Conservation (phyloP, 495 filamentous ascomycete species). For the Amphirosellinia nigrospora region DNA sequence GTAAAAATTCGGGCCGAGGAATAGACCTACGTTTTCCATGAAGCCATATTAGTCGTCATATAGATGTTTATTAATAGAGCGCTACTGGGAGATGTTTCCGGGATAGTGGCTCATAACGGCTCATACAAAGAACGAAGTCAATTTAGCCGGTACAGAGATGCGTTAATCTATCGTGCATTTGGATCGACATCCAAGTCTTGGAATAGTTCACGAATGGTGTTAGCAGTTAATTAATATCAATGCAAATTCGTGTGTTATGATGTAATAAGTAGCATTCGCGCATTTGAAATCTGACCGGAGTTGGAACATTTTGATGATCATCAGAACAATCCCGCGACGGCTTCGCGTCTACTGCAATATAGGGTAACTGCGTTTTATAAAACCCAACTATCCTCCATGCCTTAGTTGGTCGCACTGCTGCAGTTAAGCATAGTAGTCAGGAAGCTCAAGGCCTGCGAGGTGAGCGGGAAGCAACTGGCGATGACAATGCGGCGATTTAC, state of each 20-base stretch:
- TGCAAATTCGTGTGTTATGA: neutral
- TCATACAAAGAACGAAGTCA: neutral
- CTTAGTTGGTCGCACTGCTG: neutral
- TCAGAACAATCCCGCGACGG: neutral
- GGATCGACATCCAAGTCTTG: neutral
- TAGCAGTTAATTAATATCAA: neutral
- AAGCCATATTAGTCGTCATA: constrained; percentile 31
- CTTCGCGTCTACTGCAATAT: neutral
- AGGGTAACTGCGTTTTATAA: neutral
- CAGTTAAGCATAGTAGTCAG: neutral
- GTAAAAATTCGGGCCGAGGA: too few relatives aligned
- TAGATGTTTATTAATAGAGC: neutral
- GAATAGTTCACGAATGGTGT: neutral
- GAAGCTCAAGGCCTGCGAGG: neutral
- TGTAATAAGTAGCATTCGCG: neutral
- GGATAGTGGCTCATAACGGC: neutral
- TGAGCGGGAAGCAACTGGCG: neutral
- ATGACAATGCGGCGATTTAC: neutral
- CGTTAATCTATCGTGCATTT: constrained; percentile 1
- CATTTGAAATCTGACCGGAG: neutral
- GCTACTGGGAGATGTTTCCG: neutral
- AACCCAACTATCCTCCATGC: neutral
- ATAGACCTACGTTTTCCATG: constrained; percentile 44
- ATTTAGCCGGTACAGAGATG: neutral
- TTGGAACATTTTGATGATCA: neutral